Evolutionary conservation across 495 filamentous ascomycete genomes (phyloP), one percentile per base, ranked within the genome.

Genomic region (Hypomontagnella monticulosa): DNA sequence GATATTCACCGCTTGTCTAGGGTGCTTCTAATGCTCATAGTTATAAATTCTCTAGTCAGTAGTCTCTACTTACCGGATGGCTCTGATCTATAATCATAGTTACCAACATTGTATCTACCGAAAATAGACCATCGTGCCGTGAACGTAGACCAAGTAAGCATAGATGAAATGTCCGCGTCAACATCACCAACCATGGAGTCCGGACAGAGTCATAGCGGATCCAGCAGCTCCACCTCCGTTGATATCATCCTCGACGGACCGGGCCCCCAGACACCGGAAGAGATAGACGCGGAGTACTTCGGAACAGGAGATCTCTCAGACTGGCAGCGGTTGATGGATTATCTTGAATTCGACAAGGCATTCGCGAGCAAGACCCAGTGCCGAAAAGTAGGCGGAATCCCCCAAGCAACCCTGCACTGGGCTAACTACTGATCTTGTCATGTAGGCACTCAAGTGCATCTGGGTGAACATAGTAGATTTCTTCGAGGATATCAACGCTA

Each of bases 381-480:
- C 50, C 59, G 68, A 36, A 74, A 74, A 63, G 78, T 78, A 65
- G 47, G 30, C 0, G 11, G 34, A 44, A 8, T 15, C n/a, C 27
- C 27, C 23, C 0, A 1, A 8, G 14, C 0, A 11, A 27, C 14
- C 1, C 23, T 3, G 6, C 15, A 1, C 27, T 36, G 7, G 7
- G 4, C 27, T 18, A 37, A 30, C 36, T 37, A 11, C 18, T 64
- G 27, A 61, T 18, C n/a, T 27, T 19, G 23, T n/a, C 10, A 1
- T 37, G 7, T 23, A 79, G 76, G 69, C 67, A 5, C 66, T 78
- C 0, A 44, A 43, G 10, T 37, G n/a, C 3, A 65, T 78, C 4
- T 70, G 73, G 59, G 63, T 81, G 38, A 79, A 79, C 51, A 78
- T 81, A 46, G 33, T 52, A 7, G 76, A 80, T 67, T 72, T 81